Base-by-base conservation (phyloP, 164 flowering plant genomes). In the Sextonia rubra region DNA sequence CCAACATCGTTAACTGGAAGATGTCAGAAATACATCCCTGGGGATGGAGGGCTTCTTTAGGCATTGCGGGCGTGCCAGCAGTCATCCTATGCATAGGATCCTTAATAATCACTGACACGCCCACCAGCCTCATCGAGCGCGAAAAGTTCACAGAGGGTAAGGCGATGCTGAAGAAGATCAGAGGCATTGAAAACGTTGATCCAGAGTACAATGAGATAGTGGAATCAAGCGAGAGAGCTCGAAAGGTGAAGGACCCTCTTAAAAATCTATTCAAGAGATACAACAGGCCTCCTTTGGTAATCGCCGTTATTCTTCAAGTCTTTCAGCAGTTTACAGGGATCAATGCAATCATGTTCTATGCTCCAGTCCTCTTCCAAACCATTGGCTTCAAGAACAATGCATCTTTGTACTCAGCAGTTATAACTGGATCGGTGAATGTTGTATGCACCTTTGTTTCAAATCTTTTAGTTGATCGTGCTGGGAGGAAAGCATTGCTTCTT, bases 21-120 rank as follows among this genome's bases (percentile, higher is more conserved):
- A 65, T 71, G 6, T 64, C 83, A 5, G 58, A 49, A 0, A 12
- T 48, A 11, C 80, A 78, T 48, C 80, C 83, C 18, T 62, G 64
- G 47, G 86, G 86, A 0, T 84, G 85, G 86, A 72, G 82, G 20
- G 9, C 80, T 0, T 74, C 85, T 4, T 60, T 84, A 18, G 85
- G 85, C 29, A 68, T 76, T 3, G 86, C 86, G 0, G 85, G 77
- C 1, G 77, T 77, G 11, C 86, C 83, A 1, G 85, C 81, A 3
- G 0, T 69, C 14, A 49, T 74, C 26, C 81, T 82, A 8, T 64
- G 67, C 66, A 3, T 78, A 3, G 86, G 85, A 15, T 78, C 82
- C 14, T 23, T 78, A 12, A 0, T 76, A 56, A 77, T 82, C 61
- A 47, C 75, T 0, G 87, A 84, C 61, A 84, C 85, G 1, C 86